These are phyloP conservation scores for Iris pallida DNA, from an alignment of 116 monocot species.

Conservation along the genomic window DNA sequence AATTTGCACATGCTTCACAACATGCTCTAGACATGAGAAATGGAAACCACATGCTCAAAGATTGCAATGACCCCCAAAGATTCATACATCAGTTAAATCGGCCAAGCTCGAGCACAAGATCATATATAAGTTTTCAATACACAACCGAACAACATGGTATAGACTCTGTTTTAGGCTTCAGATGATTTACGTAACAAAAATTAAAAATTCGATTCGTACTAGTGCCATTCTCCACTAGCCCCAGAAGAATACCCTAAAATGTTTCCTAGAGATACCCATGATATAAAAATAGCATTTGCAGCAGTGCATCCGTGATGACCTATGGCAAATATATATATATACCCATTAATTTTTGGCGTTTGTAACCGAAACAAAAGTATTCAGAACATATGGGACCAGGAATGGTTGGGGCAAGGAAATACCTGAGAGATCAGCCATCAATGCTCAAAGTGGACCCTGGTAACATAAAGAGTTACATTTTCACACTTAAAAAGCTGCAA, in stretches of 20 bases:
- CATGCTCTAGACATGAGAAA: constrained; percentile 54
- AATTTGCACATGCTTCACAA: constrained; percentile 69
- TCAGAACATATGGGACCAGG: not conserved
- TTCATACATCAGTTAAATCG: too few relatives aligned
- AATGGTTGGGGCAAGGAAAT: not conserved
- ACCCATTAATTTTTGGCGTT: not conserved
- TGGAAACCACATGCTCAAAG: constrained; percentile 48
- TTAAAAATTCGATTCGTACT: constrained; percentile 17
- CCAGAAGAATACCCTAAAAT: constrained; percentile 71
- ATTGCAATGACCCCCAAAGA: too few relatives aligned
- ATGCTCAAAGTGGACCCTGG: constrained; percentile 64
- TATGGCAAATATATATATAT: not conserved
- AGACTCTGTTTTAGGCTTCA: too few relatives aligned
- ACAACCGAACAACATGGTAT: too few relatives aligned
- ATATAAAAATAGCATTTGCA: constrained; percentile 65
- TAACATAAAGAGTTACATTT: not conserved
- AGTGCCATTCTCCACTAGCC: constrained; percentile 56
- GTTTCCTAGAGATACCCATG: constrained; percentile 74
- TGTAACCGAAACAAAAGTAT: not conserved
- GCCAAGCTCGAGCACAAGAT: too few relatives aligned
- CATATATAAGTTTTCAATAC: too few relatives aligned
- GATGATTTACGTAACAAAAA: too few relatives aligned
- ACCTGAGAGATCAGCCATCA: constrained; percentile 76
- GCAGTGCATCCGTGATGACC: constrained; percentile 43
- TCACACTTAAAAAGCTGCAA: too few relatives aligned